These are phyloP conservation scores for Hydnum rufescens DNA, from an alignment of 768 basidiomycete genomes.

Conservation along the genomic window DNA sequence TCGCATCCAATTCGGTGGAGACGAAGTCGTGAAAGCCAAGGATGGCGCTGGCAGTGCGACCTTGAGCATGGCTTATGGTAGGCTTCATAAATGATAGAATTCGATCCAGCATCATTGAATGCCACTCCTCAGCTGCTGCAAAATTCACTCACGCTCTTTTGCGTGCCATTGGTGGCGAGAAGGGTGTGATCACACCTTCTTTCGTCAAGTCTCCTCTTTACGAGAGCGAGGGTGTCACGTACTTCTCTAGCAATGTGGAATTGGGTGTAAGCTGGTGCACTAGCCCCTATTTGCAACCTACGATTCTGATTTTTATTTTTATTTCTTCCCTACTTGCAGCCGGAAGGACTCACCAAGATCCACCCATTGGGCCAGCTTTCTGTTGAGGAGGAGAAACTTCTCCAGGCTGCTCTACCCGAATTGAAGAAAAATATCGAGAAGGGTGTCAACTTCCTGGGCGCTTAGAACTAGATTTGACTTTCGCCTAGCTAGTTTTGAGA, in stretches of 20 bases:
- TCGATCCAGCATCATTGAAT: not conserved
- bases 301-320: not conserved
- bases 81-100: not conserved
- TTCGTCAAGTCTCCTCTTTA: slow-evolving; percentile 82
- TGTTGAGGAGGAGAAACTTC: slow-evolving; percentile 63
- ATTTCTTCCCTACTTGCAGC: too few species aligned
- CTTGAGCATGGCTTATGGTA: slow-evolving; percentile 50
- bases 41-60: slow-evolving; percentile 65
- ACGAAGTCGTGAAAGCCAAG: slow-evolving; percentile 97
- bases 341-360: slow-evolving; percentile 81
- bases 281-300: slow-evolving; percentile 26
- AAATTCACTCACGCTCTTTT: slow-evolving; percentile 44
- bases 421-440: slow-evolving; percentile 98
- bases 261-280: slow-evolving; percentile 30
- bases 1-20: slow-evolving; percentile 94
- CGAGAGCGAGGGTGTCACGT: slow-evolving; percentile 69
- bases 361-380: slow-evolving; percentile 63
- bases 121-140: slow-evolving; percentile 32
- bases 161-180: slow-evolving; percentile 45
- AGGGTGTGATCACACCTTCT: slow-evolving; percentile 53
- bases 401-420: slow-evolving; percentile 76
- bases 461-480: too few species aligned
- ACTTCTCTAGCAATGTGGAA: slow-evolving; percentile 88
- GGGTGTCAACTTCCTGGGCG: slow-evolving; percentile 30
- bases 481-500: too few species aligned